Percentiles rank a stretch among this genome's conserved stretches.
phyloP scores from a whole-genome alignment of 2,329 filamentous ascomycete genomes.

The Dactylellina parvicollis region DNA sequence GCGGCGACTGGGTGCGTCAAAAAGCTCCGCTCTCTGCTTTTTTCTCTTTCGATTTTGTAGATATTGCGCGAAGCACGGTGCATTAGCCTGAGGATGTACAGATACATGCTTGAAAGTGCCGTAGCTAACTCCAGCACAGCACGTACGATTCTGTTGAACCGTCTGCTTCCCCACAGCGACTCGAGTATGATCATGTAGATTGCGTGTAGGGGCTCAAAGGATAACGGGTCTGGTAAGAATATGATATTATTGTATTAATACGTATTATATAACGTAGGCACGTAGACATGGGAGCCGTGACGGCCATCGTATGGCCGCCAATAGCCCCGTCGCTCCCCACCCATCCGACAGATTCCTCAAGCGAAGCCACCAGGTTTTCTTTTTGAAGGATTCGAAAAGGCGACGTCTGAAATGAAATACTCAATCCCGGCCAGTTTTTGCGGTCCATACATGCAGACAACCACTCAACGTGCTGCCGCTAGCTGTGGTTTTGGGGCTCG shows the following conservation, averaged over 20 bases:
- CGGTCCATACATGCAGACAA: constrained; percentile 28
- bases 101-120: constrained; percentile 27
- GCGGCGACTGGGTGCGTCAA: constrained; percentile 30
- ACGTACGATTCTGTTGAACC: constrained; percentile 3
- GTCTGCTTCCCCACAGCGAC: constrained; percentile 31
- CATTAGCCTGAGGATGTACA: constrained; percentile 27
- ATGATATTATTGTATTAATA: constrained; percentile 9
- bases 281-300: background rate
- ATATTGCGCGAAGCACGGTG: constrained; percentile 44
- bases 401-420: constrained; percentile 41
- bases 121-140: constrained; percentile 1
- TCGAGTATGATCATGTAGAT: constrained; percentile 27
- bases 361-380: constrained; percentile 23
- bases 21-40: constrained; percentile 38
- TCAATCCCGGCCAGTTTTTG: constrained; percentile 31
- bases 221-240: constrained; percentile 26
- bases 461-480: constrained; percentile 44
- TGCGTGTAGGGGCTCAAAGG: constrained; percentile 39
- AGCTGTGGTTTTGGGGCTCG: background rate
- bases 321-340: constrained; percentile 14
- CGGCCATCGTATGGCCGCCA: constrained; percentile 7
- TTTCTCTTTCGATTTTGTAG: constrained; percentile 14
- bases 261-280: background rate
- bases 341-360: constrained; percentile 7
- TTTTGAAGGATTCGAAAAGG: constrained; percentile 18